Evolutionary conservation across 345 rosid species (phyloP).

Genomic region (Lepidium aucheri): DNA sequence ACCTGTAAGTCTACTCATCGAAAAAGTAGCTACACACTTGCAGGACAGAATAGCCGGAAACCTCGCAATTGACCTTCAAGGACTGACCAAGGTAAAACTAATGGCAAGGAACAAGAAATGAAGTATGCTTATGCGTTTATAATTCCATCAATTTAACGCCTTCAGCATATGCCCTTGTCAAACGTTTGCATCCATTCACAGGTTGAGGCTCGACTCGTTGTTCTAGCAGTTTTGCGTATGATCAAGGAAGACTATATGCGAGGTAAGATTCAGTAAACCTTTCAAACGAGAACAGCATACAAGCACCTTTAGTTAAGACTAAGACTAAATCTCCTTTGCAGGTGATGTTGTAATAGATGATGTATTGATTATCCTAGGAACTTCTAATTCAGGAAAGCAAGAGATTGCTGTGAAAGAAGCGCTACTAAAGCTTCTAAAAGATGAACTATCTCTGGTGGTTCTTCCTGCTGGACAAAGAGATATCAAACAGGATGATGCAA

Average conservation of each 20-base stretch:
- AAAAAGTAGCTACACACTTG: constrained; percentile 70
- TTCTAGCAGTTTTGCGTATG: constrained; percentile 83
- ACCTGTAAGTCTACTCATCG: constrained; percentile 57
- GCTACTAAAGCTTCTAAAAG: constrained; percentile 45
- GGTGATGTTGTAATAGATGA: constrained; percentile 65
- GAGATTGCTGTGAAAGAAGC: constrained; percentile 42
- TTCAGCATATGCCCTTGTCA: constrained; percentile 4
- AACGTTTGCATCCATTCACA: constrained; percentile 30
- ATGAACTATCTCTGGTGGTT: constrained; percentile 69
- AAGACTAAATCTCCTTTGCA: constrained; percentile 29
- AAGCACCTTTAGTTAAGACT: neutral
- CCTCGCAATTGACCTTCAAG: constrained; percentile 67
- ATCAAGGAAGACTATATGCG: constrained; percentile 64
- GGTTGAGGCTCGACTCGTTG: constrained; percentile 91
- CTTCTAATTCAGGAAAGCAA: constrained; percentile 19
- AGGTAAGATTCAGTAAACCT: constrained; percentile 32
- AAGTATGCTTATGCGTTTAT: neutral
- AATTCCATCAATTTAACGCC: constrained; percentile 3
- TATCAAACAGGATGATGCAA: constrained; percentile 7
- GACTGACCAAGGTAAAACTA: constrained; percentile 57
- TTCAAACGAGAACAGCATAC: neutral
- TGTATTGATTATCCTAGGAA: constrained; percentile 61
- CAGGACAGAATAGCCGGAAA: constrained; percentile 47
- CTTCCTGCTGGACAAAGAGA: constrained; percentile 28
- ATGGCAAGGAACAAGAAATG: neutral